Conservation (phyloP, 2,329 filamentous ascomycete species). For the Parastagonospora nodorum region DNA sequence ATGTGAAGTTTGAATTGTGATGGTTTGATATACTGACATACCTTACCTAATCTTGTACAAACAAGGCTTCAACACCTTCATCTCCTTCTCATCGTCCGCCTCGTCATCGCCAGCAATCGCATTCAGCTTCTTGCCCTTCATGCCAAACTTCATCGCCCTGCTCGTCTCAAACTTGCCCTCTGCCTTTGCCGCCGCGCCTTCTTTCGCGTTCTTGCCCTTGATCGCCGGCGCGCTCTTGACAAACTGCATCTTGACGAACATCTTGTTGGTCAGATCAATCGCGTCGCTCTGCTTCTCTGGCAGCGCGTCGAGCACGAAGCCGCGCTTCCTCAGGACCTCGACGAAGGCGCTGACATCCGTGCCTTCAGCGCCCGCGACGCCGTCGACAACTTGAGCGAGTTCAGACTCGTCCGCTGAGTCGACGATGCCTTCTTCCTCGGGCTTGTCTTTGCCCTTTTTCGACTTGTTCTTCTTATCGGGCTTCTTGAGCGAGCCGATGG, state of each 20-base stretch:
- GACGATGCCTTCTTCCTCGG: conserved; percentile 55
- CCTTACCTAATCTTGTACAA: conserved; percentile 85
- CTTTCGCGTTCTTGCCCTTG: conserved; percentile 72
- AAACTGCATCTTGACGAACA: conserved; percentile 98
- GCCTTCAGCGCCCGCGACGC: conserved; percentile 66
- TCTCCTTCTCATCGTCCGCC: conserved; percentile 59
- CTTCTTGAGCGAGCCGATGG: conserved; percentile 61
- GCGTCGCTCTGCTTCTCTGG: conserved; percentile 62
- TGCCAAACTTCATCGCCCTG: conserved; percentile 54
- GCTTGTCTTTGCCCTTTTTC: conserved; percentile 53
- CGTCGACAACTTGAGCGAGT: conserved; percentile 68
- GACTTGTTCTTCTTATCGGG: conserved; percentile 31
- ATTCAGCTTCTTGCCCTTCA: conserved; percentile 40
- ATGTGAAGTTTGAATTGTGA: no score
- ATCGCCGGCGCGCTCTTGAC: conserved; percentile 77
- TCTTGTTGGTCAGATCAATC: conserved; percentile 87
- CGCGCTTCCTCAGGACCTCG: conserved; percentile 76
- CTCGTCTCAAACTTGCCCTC: conserved; percentile 43
- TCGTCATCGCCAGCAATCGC: conserved; percentile 15
- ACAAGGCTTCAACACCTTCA: conserved; percentile 87
- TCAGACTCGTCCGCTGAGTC: conserved; percentile 63
- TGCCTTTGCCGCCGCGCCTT: conserved; percentile 26
- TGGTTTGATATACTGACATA: background rate
- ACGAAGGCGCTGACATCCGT: conserved; percentile 90
- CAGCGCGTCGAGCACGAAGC: conserved; percentile 72